Base-by-base conservation (phyloP, 345 rosid species). In the Eutrema japonicum region DNA sequence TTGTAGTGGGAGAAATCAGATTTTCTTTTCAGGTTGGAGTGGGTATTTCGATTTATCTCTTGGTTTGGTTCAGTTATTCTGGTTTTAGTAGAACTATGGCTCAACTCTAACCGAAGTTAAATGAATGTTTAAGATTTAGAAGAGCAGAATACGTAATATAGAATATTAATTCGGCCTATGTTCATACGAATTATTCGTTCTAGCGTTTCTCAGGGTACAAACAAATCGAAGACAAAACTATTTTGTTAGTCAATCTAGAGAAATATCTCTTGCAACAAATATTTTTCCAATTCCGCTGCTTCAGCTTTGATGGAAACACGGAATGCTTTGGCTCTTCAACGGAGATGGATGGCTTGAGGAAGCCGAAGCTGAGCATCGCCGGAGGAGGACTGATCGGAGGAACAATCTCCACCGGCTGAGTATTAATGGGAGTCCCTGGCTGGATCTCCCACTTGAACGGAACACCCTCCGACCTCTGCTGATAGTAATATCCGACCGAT, bases 381-480 rank as follows among this genome's bases (percentile, higher is more conserved):
- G 96, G 98, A 2, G 97, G 91, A 9, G 92, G 97, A 71, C 78
- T 79, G 16, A 82, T 72, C 0, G 86, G 90, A 1, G 82, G 85
- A 4, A 82, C 22, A 32, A 16, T 61, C 3, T 77, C 86, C 41
- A 46, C 41, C 33, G 60, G 48, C 9, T 77, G 79, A 3, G 78
- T 76, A 6, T 72, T 35, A 26, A 80, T 83, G 3, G 89, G 81
- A 29, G 64, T 84, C 56, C 91, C 91, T 10, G 89, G 94, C 66
- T 80, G 84, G 82, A 67, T 80, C 72, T 89, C 94, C 94, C 91
- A 89, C 2, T 77, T 40, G 55, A 89, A 88, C 1, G 95, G 95
- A 12, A 89, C 77, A 13, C 83, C 80, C 38, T 79, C 83, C 0
- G 84, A 48, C 18, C 70, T 47, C 46, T 67, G 52, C 5, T 70